Conservation (phyloP, 2,329 filamentous ascomycete species). For the Epichloe baconii region DNA sequence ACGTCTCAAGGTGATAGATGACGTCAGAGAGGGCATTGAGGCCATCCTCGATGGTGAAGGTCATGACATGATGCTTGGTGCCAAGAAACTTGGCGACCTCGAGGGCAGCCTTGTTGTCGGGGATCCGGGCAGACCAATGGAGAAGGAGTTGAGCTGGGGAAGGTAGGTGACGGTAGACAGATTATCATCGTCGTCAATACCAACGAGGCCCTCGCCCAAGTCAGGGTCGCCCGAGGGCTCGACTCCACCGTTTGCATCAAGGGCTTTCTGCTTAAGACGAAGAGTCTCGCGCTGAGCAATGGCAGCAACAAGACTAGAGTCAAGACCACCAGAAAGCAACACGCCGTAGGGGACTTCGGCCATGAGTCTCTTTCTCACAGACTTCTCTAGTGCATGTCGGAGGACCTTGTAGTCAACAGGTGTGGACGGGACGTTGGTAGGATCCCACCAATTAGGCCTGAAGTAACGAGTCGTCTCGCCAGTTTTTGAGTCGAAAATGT, state of each 20-base stretch:
- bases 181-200: conserved; percentile 86
- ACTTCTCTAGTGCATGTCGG: conserved; percentile 71
- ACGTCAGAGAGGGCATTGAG: conserved; percentile 94
- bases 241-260: conserved; percentile 31
- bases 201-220: conserved; percentile 63
- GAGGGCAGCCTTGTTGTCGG: conserved; percentile 80
- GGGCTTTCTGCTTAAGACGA: conserved; percentile 54
- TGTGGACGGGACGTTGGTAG: conserved; percentile 59
- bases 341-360: conserved; percentile 97
- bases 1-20: conserved; percentile 95
- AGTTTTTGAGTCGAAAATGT: conserved; percentile 91
- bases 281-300: conserved; percentile 91
- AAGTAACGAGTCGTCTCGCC: conserved; percentile 78
- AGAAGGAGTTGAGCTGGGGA: conserved; percentile 96
- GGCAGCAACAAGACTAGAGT: conserved; percentile 87
- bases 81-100: conserved; percentile 95
- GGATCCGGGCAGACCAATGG: conserved; percentile 90
- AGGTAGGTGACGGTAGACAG: conserved; percentile 82
- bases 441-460: conserved; percentile 86
- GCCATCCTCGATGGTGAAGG: conserved; percentile 94
- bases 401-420: conserved; percentile 76
- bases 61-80: conserved; percentile 96
- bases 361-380: conserved; percentile 95
- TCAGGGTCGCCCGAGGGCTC: conserved; percentile 38
- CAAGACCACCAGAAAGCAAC: conserved; percentile 83